Evolutionary conservation across 257 asterid species (phyloP), one percentile per base, ranked within the genome.

Genomic region (Gentiana macrophylla): DNA sequence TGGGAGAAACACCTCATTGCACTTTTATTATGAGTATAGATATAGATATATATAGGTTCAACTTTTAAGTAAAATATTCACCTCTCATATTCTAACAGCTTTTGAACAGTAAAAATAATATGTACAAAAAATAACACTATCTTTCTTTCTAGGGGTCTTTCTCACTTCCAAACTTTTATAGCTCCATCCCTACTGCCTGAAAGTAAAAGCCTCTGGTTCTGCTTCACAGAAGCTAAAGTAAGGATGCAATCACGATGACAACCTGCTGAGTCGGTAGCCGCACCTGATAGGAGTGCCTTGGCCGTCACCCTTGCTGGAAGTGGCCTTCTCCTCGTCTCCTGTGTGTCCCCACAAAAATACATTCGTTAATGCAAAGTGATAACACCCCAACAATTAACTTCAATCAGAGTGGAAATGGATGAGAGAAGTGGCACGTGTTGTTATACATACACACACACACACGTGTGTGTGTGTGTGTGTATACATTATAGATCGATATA

Each of bases 131-230:
- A 61, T 61, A 54, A 68, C 24, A 24, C 24, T 24, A 24, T 24
- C 67, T 6, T 33, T 52, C 35, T 8, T 8, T 55, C 15, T 56
- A 66, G 55, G 69, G 24, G 24, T 24, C 65, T 50, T 65, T 57
- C 62, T 79, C 79, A 92, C 79, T 92, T 92, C 98, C 98, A 92
- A 62, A 88, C 98, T 86, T 92, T 92, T 55, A 92, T 74, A 56
- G 95, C 97, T 56, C 97, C 98, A 65, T 88, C 98, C 76, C 98
- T 88, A 64, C 98, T 77, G 76, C 98, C 78, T 11, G 98, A 92
- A 73, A 92, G 78, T 67, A 92, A 74, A 62, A 92, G 97, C 71
- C 98, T 83, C 81, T 92, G 98, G 71, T 92, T 88, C 79, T 88
- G 72, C 74, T 88, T 85, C 38, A 87, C 90, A 51, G 95, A 84